Evolutionary conservation across 306 rosid genomes (phyloP), one percentile per base, ranked within the genome.

Genomic region (Gillenia trifoliata): DNA sequence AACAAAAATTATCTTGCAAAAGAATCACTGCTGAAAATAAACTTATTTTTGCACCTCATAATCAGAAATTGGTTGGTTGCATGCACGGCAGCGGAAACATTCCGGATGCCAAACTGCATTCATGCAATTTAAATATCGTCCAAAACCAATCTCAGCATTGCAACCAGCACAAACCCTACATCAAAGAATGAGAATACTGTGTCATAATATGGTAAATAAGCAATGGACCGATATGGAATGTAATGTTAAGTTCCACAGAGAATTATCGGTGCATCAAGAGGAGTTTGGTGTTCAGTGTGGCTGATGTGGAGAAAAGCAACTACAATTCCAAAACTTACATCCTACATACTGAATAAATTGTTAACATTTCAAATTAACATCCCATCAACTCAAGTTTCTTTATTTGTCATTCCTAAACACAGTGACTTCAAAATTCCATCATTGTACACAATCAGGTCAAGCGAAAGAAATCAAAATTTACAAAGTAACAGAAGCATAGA

Each of bases 21-120:
- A 76, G 62, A 62, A 71, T 33, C 64, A 64, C 13, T 28, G 41
- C 72, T 26, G 61, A 59, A 45, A 47, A 15, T 47, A 47, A 47
- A 47, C 8, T 17, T 43, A 68, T 79, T 57, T 36, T 66, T 34
- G 73, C 80, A 90, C 98, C 98, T 93, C 97, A 19, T 86, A 86
- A 82, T 90, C 99, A 31, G 96, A 79, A 70, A 95, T 95, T 34
- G 99, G 97, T 54, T 84, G 80, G 86, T 90, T 89, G 89, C 99
- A 95, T 72, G 97, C 91, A 60, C 82, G 97, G 72, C 99, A 95
- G 29, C 96, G 90, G 77, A 95, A 95, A 82, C 99, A 92, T 83
- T 95, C 99, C 57, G 98, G 99, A 88, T 95, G 99, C 99, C 98
- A 95, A 76, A 90, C 80, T 78, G 91, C 90, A 84, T 88, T 88